These are phyloP conservation scores for Fereydounia khargensis DNA, from an alignment of 1,284 basidiomycete genomes.

Conservation along the genomic window DNA sequence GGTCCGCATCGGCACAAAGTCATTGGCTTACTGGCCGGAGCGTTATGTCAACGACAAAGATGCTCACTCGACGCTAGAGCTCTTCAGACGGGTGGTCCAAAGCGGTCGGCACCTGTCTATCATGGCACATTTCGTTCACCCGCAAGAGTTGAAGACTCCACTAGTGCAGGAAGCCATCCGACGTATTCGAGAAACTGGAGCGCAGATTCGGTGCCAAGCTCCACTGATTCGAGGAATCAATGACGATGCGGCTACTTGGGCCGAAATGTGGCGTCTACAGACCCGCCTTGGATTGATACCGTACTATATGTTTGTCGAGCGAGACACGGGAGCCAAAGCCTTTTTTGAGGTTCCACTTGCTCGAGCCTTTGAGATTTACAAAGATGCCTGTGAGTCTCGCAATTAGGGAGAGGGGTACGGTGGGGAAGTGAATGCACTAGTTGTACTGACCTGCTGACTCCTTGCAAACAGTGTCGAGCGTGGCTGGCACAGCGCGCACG, in stretches of 20 bases:
- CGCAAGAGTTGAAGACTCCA: not conserved
- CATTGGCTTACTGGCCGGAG: constrained; percentile 4
- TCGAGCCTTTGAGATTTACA: constrained; percentile 2
- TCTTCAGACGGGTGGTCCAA: constrained; percentile 1
- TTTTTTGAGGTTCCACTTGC: constrained; percentile 2
- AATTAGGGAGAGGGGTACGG: too few species aligned
- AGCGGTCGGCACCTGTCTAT: constrained; percentile 3
- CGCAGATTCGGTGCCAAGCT: constrained; percentile 3
- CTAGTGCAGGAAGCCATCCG: constrained; percentile 1
- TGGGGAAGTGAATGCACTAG: too few species aligned
- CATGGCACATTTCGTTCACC: constrained; percentile 1
- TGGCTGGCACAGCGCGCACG: constrained; percentile 1
- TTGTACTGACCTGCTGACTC: too few species aligned
- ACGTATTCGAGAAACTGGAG: not conserved
- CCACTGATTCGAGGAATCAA: constrained; percentile 3
- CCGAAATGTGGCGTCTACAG: constrained; percentile 1
- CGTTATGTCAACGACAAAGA: constrained; percentile 1
- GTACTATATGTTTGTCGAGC: constrained; percentile 2
- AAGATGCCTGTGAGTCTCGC: not conserved
- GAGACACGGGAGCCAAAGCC: constrained; percentile 1
- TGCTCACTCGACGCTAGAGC: not conserved
- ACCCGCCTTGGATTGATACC: not conserved
- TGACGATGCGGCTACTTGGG: constrained; percentile 1
- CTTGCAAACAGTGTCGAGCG: not conserved
- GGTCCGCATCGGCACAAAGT: constrained; percentile 3